phyloP scores from a whole-genome alignment of 345 rosid genomes.

The Salix arbutifolia region DNA sequence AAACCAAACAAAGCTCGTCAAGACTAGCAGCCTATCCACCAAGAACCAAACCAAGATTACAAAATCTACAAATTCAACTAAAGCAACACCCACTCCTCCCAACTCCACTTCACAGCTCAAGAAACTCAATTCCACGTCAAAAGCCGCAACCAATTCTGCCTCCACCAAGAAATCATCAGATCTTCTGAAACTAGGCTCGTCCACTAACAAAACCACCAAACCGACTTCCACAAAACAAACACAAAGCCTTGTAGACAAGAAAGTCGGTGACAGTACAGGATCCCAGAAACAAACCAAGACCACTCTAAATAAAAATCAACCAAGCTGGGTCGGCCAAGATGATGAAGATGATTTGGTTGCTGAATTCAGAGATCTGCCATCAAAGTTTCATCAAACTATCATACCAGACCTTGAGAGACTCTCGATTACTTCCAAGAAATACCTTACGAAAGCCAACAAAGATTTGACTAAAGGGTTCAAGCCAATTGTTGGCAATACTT shows the following conservation, averaged over 20 bases:
- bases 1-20: slow-evolving; percentile 47
- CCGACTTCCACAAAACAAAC: slow-evolving; percentile 24
- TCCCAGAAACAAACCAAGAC: slow-evolving; percentile 24
- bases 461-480: slow-evolving; percentile 77
- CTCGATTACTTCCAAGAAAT: slow-evolving; percentile 68
- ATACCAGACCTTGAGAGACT: slow-evolving; percentile 79
- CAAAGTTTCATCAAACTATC: slow-evolving; percentile 60
- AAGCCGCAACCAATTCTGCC: slow-evolving; percentile 29
- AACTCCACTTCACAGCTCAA: slow-evolving; percentile 32
- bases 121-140: slow-evolving; percentile 41
- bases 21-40: slow-evolving; percentile 19
- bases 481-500: slow-evolving; percentile 68
- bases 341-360: slow-evolving; percentile 57
- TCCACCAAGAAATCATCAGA: slow-evolving; percentile 44
- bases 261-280: slow-evolving; percentile 12
- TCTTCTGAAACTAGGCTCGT: slow-evolving; percentile 42
- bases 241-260: slow-evolving; percentile 21
- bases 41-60: slow-evolving; percentile 56
- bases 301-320: not conserved
- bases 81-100: slow-evolving; percentile 15
- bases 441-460: slow-evolving; percentile 72
- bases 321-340: slow-evolving; percentile 54
- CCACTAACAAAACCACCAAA: slow-evolving; percentile 61
- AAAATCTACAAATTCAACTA: slow-evolving; percentile 45
- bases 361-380: slow-evolving; percentile 76